Evolutionary conservation across 2,329 filamentous ascomycete species (phyloP), one percentile per base, ranked within the genome.

Genomic region (Simplicillium sp.): DNA sequence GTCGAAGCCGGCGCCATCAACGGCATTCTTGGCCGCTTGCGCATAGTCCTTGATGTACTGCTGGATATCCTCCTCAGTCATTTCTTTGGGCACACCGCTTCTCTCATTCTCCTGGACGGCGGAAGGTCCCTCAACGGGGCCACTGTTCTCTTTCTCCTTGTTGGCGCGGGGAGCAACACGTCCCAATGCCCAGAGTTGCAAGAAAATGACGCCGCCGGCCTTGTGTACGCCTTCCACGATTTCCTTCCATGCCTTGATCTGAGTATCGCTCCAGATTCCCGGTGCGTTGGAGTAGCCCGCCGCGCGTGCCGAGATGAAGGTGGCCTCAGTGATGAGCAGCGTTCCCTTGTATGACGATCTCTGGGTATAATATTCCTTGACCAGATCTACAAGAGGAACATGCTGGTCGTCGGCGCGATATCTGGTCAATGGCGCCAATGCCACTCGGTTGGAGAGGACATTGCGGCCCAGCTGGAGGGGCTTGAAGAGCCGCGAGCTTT

Each of bases 61-160:
- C 45, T 74, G 62, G 43, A 87, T 87, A 18, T 86, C 81, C 2
- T 70, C 60, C 38, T 74, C 65, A 0, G 72, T 80, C 73, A 88
- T 74, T 16, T 70, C 79, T 40, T 73, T 74, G 2, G 82, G 82
- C 3, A 71, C 70, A 0, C 58, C 60, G 20, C 20, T 25, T 25
- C 9, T 25, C 5, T 25, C 20, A 25, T 25, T 25, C 20, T 25
- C 20, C 9, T 25, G 20, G 6, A 25, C 5, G 1, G 61, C 58
- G 8, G 74, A 66, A 4, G 71, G 71, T 34, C 70, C 64, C 2
- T 71, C 60, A 13, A 14, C 71, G 32, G 40, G 39, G 36, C 32
- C 34, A 14, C 34, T 38, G 36, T 41, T 43, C 3, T 38, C 41
- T 20, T 29, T 36, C 35, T 43, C 39, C 15, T 35, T 36, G 34